These are phyloP conservation scores for Penicillium soppii DNA, from an alignment of 495 filamentous ascomycete genomes.

Conservation along the genomic window DNA sequence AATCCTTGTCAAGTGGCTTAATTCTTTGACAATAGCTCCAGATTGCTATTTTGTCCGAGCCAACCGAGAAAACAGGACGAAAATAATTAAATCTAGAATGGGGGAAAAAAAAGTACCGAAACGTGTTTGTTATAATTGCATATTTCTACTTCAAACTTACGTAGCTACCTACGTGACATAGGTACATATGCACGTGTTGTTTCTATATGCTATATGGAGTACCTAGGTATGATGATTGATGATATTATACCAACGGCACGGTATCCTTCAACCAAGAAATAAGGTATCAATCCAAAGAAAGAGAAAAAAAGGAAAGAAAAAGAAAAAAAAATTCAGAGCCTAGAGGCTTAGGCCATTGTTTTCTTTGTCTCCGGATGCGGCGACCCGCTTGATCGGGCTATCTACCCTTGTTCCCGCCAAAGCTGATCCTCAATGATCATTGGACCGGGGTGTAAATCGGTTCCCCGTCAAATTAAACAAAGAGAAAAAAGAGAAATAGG, in stretches of 20 bases:
- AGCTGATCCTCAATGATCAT: background rate
- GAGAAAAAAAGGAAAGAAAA: background rate
- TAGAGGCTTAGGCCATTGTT: constrained; percentile 28
- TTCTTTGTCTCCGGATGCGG: constrained; percentile 47
- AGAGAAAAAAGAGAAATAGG: too few relatives aligned
- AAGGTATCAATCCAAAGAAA: background rate
- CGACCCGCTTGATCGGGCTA: constrained; percentile 25
- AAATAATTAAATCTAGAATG: constrained; percentile 6
- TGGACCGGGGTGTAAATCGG: background rate
- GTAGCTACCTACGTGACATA: too few relatives aligned
- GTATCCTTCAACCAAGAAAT: background rate
- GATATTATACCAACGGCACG: background rate
- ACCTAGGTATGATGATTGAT: too few relatives aligned
- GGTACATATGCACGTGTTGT: too few relatives aligned
- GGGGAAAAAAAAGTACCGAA: background rate
- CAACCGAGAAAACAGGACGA: constrained; percentile 25
- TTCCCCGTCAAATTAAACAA: constrained; percentile 8
- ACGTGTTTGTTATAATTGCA: background rate
- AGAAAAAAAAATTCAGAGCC: background rate
- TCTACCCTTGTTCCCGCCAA: background rate
- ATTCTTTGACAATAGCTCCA: constrained; percentile 30
- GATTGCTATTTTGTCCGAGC: constrained; percentile 20
- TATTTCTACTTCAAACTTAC: too few relatives aligned
- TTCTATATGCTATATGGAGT: too few relatives aligned
- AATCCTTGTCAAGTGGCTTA: constrained; percentile 21